Base-by-base conservation (phyloP, 768 basidiomycete species). In the Mycena leptocephala region DNA sequence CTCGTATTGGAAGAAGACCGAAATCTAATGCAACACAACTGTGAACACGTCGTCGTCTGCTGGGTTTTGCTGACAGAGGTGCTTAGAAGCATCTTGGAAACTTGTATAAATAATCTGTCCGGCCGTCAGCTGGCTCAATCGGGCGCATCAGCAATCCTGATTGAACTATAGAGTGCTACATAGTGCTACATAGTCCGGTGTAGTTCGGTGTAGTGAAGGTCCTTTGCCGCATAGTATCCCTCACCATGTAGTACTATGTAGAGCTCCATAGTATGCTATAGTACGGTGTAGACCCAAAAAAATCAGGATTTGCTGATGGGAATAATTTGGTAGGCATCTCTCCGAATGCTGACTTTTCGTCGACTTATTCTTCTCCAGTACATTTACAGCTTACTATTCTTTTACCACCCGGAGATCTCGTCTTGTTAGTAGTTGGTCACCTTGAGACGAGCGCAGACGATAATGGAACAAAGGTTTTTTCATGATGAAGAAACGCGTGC, bases 1-100 rank as follows among this genome's bases (percentile, higher is more conserved):
- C 13, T 74, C 73, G 9, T 74, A 74, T 61, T 74, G 73, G 73
- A 68, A 64, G 28, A 74, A 69, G 53, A 73, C 56, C 28, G 22
- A 56, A 30, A 41, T 68, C 46, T 69, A 30, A 46, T 32, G n/a
- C 22, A 9, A 32, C 1, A 39, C 28, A 58, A 37, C 11, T n/a
- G n/a, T n/a, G n/a, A n/a, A n/a, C 18, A n/a, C 7, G 28, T n/a
- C 18, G 2, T 43, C 55, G 11, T 63, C 16, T 37, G 1, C 39
- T 2, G 13, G 24, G 22, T 43, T 39, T 20, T 8, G 26, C 61
- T 43, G 18, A 64, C 41, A 64, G 28, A 9, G 24, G 28, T 64
- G 56, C 9, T 64, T 22, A 43, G 62, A 64, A 64, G 1, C 14
- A 26, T 41, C 39, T 10, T 41, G n/a, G 16, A 20, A 18, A 3